Base-by-base conservation (phyloP, 768 basidiomycete species). In the Mycena rebaudengoi region DNA sequence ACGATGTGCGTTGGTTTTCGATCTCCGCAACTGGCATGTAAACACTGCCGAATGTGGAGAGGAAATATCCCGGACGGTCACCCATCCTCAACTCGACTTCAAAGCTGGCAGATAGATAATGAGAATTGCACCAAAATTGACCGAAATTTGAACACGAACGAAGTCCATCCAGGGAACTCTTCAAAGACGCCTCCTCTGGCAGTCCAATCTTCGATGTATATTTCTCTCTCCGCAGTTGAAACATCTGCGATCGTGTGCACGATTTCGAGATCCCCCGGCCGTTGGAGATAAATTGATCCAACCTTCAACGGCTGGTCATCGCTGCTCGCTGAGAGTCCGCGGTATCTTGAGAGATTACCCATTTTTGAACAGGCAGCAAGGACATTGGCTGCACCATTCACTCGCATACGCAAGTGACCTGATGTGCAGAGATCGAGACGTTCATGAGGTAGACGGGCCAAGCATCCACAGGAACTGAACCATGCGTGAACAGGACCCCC, bases 401-500 rank as follows among this genome's bases (percentile, higher is more conserved):
- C 32, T 11, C 6, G 30, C 29, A 13, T 7, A 10, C 5, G 33
- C 20, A 28, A 32, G 37, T 25, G n/a, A 3, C 25, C 13, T 16
- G 45, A 28, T 16, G 16, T 39, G 21, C n/a, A 28, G 5, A 21
- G 28, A 16, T 28, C 26, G 1, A 25, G 3, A 46, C 8, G 2
- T 16, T 1, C 35, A 1, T 20, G 35, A 26, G 35, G 57, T 6
- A 41, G 28, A 5, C n/a, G 12, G 3, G 29, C 46, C 20, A 59
- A 39, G 50, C 57, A 59, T 7, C 57, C 46, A 21, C 57, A 59
- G 16, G 45, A 59, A 29, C 37, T 59, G 57, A 59, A 59, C 57
- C 57, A 59, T 10, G 57, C 7, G 35, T 59, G 57, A 1, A 59
- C 28, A 7, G 57, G 57, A 13, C 57, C 57, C 7, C 33, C 33